A percentile compares a stretch with the other conserved stretches of the same genome.
phyloP scores from a whole-genome alignment of 108 stramenopile genomes.

The Schizochytrium sp. region DNA sequence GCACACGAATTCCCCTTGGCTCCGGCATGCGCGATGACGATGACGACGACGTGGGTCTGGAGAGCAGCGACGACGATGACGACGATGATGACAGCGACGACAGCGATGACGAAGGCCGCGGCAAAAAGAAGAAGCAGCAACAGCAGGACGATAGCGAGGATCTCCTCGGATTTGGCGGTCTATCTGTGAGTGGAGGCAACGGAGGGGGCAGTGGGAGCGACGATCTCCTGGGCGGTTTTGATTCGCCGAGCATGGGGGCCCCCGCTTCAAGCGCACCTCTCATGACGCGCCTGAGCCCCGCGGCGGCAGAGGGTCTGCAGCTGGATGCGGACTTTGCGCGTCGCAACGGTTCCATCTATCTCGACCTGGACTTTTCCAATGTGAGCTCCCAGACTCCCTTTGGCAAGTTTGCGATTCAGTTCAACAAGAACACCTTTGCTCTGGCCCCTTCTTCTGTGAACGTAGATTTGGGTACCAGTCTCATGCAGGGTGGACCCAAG shows the following conservation, averaged over 20 bases:
- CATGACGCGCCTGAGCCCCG: not conserved
- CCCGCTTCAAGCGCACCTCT: not conserved
- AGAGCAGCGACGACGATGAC: constrained; percentile 64
- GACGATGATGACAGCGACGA: constrained; percentile 38
- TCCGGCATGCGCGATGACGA: constrained; percentile 46
- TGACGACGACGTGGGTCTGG: constrained; percentile 57
- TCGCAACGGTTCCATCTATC: not conserved
- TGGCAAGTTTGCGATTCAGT: constrained; percentile 76
- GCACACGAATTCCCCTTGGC: constrained; percentile 34
- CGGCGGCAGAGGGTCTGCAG: not conserved
- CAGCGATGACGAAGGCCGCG: constrained; percentile 28
- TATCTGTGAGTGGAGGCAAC: not conserved
- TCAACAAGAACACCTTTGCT: constrained; percentile 96
- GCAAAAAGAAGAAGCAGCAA: constrained; percentile 50
- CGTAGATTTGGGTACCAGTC: constrained; percentile 62
- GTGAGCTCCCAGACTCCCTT: constrained; percentile 53
- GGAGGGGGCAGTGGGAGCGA: not conserved
- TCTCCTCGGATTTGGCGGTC: not conserved
- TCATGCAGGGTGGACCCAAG: constrained; percentile 53
- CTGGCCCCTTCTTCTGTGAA: constrained; percentile 59
- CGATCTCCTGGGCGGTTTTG: not conserved
- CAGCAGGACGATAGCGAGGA: not conserved
- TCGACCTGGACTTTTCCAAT: constrained; percentile 79
- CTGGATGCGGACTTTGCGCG: not conserved
- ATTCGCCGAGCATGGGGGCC: not conserved